Evolutionary conservation across 257 asterid species (phyloP).

Genomic region (Lycium ferocissimum): DNA sequence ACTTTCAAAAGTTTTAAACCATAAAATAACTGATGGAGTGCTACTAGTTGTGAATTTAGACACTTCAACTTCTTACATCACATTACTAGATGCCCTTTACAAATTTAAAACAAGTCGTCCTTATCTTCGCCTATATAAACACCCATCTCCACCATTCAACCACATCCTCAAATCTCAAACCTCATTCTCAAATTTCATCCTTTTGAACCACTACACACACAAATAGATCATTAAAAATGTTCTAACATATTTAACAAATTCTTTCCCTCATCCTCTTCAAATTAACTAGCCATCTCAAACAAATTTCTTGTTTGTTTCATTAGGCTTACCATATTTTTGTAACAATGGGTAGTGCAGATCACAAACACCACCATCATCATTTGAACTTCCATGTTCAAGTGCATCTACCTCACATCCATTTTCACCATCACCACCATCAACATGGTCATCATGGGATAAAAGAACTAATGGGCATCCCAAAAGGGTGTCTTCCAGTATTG

Average conservation of each 20-base stretch:
- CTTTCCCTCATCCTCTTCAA: background rate
- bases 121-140: slow-evolving; percentile 18
- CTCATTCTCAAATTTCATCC: background rate
- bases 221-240: slow-evolving; percentile 14
- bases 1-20: background rate
- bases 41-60: background rate
- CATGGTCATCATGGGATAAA: slow-evolving; percentile 24
- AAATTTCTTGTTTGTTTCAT: background rate
- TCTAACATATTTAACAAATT: background rate
- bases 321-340: background rate
- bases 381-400: slow-evolving; percentile 26
- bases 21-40: background rate
- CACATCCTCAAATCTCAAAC: background rate
- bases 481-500: slow-evolving; percentile 52
- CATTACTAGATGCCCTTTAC: background rate
- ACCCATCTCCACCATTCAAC: slow-evolving; percentile 2
- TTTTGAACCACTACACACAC: background rate
- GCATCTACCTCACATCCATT: slow-evolving; percentile 26
- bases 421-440: slow-evolving; percentile 28
- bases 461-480: slow-evolving; percentile 39
- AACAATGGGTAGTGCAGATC: slow-evolving; percentile 20
- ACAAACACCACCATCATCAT: slow-evolving; percentile 26
- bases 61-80: background rate
- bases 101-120: background rate
- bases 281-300: background rate